phyloP scores from a whole-genome alignment of 2,329 filamentous ascomycete genomes.

The Scytalidium sp. region DNA sequence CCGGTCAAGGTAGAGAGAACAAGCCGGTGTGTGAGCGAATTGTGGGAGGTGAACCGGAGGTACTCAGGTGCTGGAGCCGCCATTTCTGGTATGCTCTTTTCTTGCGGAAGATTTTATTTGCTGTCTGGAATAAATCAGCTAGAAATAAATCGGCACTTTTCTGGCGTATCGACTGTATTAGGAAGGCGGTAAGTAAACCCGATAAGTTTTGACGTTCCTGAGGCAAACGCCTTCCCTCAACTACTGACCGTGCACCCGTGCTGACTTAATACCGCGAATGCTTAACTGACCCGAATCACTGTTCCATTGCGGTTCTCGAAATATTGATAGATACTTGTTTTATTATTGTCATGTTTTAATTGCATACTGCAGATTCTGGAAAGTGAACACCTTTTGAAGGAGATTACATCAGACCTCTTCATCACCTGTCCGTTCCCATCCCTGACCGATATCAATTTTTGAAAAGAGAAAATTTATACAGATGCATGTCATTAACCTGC shows the following conservation, averaged over 20 bases:
- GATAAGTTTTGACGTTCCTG: no score
- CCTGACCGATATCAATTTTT: conserved; percentile 16
- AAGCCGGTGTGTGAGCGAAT: conserved; percentile 78
- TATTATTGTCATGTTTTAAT: conserved; percentile 21
- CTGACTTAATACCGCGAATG: no score
- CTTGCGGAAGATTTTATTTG: background rate
- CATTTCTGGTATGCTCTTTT: conserved; percentile 16
- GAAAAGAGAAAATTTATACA: conserved; percentile 26
- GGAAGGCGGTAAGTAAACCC: background rate
- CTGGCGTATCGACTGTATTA: background rate
- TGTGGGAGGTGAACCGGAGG: conserved; percentile 80
- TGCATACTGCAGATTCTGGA: conserved; percentile 16
- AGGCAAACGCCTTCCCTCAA: no score
- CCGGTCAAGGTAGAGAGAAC: conserved; percentile 90
- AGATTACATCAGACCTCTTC: conserved; percentile 9
- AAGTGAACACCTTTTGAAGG: conserved; percentile 21
- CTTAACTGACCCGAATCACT: no score
- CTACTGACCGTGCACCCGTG: no score
- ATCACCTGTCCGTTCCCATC: conserved; percentile 6
- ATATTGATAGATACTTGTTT: no score
- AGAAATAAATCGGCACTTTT: background rate
- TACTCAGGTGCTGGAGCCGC: conserved; percentile 35
- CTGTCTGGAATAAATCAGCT: background rate
- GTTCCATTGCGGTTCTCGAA: no score
- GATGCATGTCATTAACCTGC: conserved; percentile 2